Evolutionary conservation across 768 basidiomycete species (phyloP).

Genomic region (Lentinula sp.): DNA sequence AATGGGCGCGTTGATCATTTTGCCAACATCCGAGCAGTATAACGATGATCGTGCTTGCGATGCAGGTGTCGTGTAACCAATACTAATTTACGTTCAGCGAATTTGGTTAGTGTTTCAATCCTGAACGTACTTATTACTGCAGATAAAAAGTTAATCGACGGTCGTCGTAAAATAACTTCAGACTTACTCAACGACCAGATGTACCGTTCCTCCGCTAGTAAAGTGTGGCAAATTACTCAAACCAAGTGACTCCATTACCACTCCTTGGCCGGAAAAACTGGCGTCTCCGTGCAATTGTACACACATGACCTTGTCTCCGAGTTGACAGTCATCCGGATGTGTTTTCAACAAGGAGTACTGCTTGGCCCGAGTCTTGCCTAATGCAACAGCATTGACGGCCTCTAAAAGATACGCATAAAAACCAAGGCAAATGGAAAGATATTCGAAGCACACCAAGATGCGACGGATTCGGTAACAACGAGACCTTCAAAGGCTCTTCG

Average conservation of each 20-base stretch:
- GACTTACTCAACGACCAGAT: constrained; percentile 85
- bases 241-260: constrained; percentile 84
- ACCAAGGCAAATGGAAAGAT: constrained; percentile 9
- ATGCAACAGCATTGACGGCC: constrained; percentile 82
- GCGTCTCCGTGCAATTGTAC: constrained; percentile 92
- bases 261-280: constrained; percentile 85
- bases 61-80: constrained; percentile 90
- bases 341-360: constrained; percentile 77
- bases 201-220: constrained; percentile 85
- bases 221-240: constrained; percentile 90
- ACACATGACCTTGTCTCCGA: constrained; percentile 76
- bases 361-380: constrained; percentile 88
- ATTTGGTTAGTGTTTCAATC: neutral
- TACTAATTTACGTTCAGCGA: constrained; percentile 36
- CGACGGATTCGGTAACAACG: constrained; percentile 76
- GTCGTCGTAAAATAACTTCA: neutral
- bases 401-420: constrained; percentile 34
- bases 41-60: constrained; percentile 77
- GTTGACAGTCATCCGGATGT: constrained; percentile 44
- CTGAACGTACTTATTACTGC: constrained; percentile 50
- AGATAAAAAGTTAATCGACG: neutral
- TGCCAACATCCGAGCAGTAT: constrained; percentile 85
- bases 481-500: constrained; percentile 53
- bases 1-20: constrained; percentile 87
- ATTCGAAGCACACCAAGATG: constrained; percentile 48